Percentiles rank a stretch among this genome's conserved stretches.
phyloP scores from a whole-genome alignment of 2,329 filamentous ascomycete genomes.

The Phyllosticta paracitricarpa region DNA sequence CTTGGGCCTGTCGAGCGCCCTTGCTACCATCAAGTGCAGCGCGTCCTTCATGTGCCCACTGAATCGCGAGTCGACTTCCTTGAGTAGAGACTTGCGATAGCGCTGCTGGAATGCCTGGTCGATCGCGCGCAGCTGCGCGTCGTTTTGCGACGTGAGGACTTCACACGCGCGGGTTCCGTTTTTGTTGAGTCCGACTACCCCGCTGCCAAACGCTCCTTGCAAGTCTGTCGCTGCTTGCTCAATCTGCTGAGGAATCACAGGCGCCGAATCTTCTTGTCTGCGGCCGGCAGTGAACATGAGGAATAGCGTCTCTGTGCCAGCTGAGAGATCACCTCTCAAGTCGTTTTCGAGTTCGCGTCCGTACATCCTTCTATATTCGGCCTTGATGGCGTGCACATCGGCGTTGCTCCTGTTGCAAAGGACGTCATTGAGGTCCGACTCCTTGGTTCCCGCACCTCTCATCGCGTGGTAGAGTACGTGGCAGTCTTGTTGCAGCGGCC shows the following conservation, averaged over 20 bases:
- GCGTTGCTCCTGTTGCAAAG: constrained; percentile 76
- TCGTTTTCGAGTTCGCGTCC: constrained; percentile 57
- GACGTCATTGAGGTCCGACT: constrained; percentile 75
- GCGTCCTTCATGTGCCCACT: constrained; percentile 87
- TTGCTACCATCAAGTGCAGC: constrained; percentile 66
- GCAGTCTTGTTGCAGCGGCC: constrained; percentile 70
- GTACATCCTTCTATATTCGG: constrained; percentile 61
- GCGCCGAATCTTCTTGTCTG: constrained; percentile 67
- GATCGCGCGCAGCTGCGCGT: constrained; percentile 78
- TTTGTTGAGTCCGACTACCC: constrained; percentile 45
- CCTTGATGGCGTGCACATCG: constrained; percentile 79
- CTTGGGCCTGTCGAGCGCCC: constrained; percentile 70
- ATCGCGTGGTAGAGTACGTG: constrained; percentile 61
- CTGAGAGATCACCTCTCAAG: constrained; percentile 68
- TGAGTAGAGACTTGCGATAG: constrained; percentile 60
- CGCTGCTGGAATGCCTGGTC: constrained; percentile 63
- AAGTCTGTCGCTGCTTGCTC: constrained; percentile 68
- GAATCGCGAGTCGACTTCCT: constrained; percentile 71
- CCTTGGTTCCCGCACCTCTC: constrained; percentile 75
- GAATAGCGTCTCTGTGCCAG: constrained; percentile 81
- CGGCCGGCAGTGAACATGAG: constrained; percentile 66
- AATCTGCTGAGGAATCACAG: constrained; percentile 61
- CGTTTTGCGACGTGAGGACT: constrained; percentile 64
- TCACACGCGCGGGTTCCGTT: constrained; percentile 70
- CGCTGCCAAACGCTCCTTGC: constrained; percentile 56